Conservation (phyloP, 2,329 filamentous ascomycete species). For the Fusarium euwallaceae region DNA sequence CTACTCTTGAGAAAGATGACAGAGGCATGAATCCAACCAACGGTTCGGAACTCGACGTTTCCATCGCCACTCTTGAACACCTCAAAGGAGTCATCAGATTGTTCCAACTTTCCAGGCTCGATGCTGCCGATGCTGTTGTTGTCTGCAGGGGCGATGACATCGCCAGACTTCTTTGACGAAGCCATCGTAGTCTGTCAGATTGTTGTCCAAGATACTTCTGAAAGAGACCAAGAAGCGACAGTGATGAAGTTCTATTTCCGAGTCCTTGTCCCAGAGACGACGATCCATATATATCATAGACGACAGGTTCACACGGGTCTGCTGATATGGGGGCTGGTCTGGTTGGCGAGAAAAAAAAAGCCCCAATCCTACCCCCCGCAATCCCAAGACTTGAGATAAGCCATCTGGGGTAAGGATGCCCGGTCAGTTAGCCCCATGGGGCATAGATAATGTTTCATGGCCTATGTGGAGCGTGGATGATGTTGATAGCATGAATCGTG, state of each 20-base stretch:
- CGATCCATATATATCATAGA: not conserved
- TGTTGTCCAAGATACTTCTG: not conserved
- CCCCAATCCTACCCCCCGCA: constrained; percentile 1
- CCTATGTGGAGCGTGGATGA: not conserved
- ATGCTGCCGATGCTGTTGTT: constrained; percentile 33
- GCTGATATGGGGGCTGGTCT: not conserved
- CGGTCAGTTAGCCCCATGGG: constrained; percentile 4
- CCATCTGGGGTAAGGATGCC: constrained; percentile 21
- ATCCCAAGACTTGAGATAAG: constrained; percentile 21
- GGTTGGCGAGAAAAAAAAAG: not conserved
- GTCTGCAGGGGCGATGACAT: constrained; percentile 21
- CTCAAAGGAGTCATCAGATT: constrained; percentile 51
- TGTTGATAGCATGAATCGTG: constrained; percentile 2
- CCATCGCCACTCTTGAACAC: constrained; percentile 60
- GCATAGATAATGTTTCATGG: constrained; percentile 4
- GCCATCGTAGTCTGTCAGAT: constrained; percentile 7
- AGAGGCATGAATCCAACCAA: constrained; percentile 61
- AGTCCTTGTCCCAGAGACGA: not conserved
- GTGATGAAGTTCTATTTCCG: not conserved
- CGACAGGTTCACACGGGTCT: not conserved
- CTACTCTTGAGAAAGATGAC: constrained; percentile 61
- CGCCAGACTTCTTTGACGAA: constrained; percentile 13
- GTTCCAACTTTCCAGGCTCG: constrained; percentile 35
- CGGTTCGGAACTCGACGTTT: constrained; percentile 61
- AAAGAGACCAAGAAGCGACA: not conserved